Evolutionary conservation across 2,329 filamentous ascomycete genomes (phyloP), one percentile per base, ranked within the genome.

Genomic region (Pestalotiopsis sp.): DNA sequence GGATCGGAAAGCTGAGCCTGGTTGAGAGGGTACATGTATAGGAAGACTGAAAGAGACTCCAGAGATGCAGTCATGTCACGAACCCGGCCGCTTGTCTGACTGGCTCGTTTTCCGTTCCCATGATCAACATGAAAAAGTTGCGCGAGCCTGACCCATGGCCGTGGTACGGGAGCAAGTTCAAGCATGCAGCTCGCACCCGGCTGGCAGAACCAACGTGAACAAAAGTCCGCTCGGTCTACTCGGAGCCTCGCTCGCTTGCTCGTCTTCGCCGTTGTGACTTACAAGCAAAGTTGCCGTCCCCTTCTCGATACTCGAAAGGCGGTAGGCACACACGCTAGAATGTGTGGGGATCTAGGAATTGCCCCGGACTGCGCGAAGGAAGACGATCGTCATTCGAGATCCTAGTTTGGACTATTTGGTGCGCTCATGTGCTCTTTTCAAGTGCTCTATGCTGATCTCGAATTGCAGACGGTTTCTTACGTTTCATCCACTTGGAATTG

Each of bases 341-440:
- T n/a, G 20, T 61, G 59, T 27, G 59, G 59, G 31, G 59, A 61
- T 20, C n/a, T 40, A 36, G 17, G 27, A 61, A 11, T 11, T 11
- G n/a, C 27, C 31, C 40, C 65, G 65, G 40, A 66, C 17, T 20
- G 65, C 49, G 38, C 65, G 27, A 66, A 66, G 36, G 52, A 60
- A 20, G 66, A 62, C 23, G 66, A 67, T 67, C 66, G 25, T 67
- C 66, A 67, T 67, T 67, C 58, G 31, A 67, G 23, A 67, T 52
- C 59, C 65, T 49, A 25, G 65, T 38, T 66, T 45, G 49, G 41
- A 56, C 64, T 23, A 31, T 56, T 36, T 38, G 40, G 17, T 40
- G 41, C 31, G 56, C 59, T 67, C 66, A 52, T 62, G 66, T 67
- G 66, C 40, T 36, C 58, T 67, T 63, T 63, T 56, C 65, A 66